These are phyloP conservation scores for Botrytis fragariae DNA, from an alignment of 2,329 filamentous ascomycete species.

Conservation along the genomic window DNA sequence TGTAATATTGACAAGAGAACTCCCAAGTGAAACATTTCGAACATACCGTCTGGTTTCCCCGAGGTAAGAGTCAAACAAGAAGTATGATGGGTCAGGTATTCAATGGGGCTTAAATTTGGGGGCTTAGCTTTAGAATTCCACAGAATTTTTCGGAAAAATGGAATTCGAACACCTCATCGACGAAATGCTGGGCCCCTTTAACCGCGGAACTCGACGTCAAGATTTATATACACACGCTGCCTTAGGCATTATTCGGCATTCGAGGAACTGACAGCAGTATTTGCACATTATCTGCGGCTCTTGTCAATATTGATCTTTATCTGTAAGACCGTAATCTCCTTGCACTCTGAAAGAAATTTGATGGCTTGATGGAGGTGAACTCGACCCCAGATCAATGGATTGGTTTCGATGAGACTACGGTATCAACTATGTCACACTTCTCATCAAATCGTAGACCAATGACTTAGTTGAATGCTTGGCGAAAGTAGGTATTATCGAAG, in stretches of 20 bases:
- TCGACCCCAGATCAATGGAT: neutral
- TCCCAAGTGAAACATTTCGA: neutral
- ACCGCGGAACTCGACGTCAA: neutral
- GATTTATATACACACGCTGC: too few relatives aligned
- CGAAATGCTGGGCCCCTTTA: neutral
- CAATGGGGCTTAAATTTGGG: neutral
- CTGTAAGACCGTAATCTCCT: neutral
- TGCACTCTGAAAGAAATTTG: neutral
- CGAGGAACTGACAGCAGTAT: neutral
- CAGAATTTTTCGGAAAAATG: neutral
- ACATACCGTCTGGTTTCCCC: neutral
- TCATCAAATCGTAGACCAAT: neutral
- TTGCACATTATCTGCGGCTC: neutral
- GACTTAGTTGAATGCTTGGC: neutral
- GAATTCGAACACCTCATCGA: neutral
- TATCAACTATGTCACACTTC: neutral
- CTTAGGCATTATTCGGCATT: neutral
- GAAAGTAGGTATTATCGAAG: neutral
- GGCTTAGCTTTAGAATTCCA: neutral
- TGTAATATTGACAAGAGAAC: neutral
- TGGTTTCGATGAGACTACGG: neutral
- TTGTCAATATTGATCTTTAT: neutral
- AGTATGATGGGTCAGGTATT: neutral
- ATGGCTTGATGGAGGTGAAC: neutral
- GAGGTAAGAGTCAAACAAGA: neutral